Base-by-base conservation (phyloP, 768 basidiomycete genomes). In the Multifurca ochricompacta region DNA sequence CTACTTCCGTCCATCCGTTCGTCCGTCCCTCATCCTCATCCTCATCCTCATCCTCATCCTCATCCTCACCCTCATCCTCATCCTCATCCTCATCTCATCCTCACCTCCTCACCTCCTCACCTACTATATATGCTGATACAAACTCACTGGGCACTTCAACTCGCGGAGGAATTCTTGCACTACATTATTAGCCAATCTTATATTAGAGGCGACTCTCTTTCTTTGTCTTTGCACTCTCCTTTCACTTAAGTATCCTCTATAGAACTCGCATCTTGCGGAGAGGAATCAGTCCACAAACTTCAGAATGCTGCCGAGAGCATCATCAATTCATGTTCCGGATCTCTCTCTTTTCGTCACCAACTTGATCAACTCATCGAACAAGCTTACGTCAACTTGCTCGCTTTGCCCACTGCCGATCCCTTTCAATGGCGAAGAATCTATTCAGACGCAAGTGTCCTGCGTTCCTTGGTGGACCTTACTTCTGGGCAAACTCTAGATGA, bases 361-460 rank as follows among this genome's bases (percentile, higher is more conserved):
- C 61, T 83, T 21, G 71, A 78, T 19, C 49, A 59, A 1, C 65
- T 89, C n/a, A 71, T 80, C 25, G 51, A 66, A 31, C 60, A 67
- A 2, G 76, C 85, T 0, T 70, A 85, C 63, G 66, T 73, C 39
- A 64, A 71, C 28, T 77, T 91, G 71, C 71, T 78, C 3, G 60
- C 68, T 8, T 63, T 64, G 58, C 68, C 62, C 16, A 71, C 60
- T 58, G 66, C 60, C 39, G 56, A 52, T 47, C 69, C 65, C 58
- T 70, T 63, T 18, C 70, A 71, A 37, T 89, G 86, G 82, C 75
- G 87, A 42, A 73, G 78, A 46, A 62, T 91, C 13, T 91, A 91
- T 67, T 86, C 88, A 37, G 90, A 95, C 61, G 76, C 82, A 9
- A 79, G 76, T 48, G 71, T 95, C 36, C 67, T 91, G 37, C 74